phyloP scores from a whole-genome alignment of 768 basidiomycete genomes.

The Podaxis rugospora region DNA sequence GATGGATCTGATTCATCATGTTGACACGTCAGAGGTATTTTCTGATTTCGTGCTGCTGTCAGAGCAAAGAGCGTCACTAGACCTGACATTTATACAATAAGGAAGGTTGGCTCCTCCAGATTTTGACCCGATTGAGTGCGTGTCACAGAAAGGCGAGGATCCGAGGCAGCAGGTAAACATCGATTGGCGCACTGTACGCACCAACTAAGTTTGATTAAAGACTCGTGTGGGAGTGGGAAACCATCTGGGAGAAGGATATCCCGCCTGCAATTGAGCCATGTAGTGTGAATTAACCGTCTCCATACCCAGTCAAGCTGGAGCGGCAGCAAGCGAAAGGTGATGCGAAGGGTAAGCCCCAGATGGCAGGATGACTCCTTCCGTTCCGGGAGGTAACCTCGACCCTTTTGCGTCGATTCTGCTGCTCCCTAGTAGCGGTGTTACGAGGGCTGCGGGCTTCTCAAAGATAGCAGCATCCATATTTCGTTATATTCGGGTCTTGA shows the following conservation, averaged over 20 bases:
- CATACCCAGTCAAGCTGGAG: not conserved
- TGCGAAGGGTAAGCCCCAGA: not conserved
- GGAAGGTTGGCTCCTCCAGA: not conserved
- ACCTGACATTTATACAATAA: not conserved
- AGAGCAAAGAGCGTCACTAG: not conserved
- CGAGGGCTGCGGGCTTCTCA: not conserved
- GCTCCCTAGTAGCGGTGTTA: not conserved
- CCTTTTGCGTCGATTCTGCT: not conserved
- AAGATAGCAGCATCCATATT: not conserved
- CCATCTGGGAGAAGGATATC: not conserved
- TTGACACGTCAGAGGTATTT: not conserved
- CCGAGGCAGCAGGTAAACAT: not conserved
- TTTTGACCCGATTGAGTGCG: not conserved
- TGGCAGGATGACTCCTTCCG: not conserved
- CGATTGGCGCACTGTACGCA: not conserved
- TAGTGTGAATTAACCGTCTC: not conserved
- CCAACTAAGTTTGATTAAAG: not conserved
- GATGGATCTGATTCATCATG: not conserved
- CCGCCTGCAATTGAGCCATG: not conserved
- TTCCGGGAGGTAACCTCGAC: not conserved
- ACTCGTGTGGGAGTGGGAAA: not conserved
- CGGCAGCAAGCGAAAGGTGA: not conserved
- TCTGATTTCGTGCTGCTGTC: not conserved
- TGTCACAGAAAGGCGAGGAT: not conserved
- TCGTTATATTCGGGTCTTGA: not conserved